These are phyloP conservation scores for Salix dunnii DNA, from an alignment of 345 rosid genomes.

Conservation along the genomic window DNA sequence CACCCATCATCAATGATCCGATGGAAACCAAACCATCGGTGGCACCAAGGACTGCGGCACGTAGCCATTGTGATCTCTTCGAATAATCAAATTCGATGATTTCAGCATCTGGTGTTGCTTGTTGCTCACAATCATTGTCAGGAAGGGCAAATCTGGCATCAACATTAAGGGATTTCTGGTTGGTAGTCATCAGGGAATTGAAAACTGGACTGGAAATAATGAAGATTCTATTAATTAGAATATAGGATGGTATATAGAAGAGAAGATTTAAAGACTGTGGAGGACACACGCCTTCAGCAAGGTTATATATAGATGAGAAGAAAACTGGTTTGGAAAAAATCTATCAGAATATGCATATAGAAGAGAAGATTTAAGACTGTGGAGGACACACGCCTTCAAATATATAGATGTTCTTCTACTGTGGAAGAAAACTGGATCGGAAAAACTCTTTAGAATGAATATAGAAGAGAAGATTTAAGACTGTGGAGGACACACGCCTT, in stretches of 20 bases:
- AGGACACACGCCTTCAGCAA: conserved; percentile 57
- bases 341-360: too few relatives aligned
- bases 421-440: not conserved
- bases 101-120: conserved; percentile 21
- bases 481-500: conserved; percentile 72
- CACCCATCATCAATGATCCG: conserved; percentile 84
- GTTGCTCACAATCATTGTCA: conserved; percentile 33
- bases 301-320: conserved; percentile 39
- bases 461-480: conserved; percentile 12
- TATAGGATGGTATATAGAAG: not conserved
- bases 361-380: too few relatives aligned
- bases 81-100: conserved; percentile 52
- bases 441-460: not conserved
- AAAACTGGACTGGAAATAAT: not conserved
- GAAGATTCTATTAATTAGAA: not conserved
- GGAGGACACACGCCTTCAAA: too few relatives aligned
- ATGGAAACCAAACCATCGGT: conserved; percentile 89
- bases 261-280: conserved; percentile 39
- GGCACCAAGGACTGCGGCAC: conserved; percentile 93
- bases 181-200: conserved; percentile 23
- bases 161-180: conserved; percentile 24
- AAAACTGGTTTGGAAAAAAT: too few relatives aligned
- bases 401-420: too few relatives aligned
- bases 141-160: conserved; percentile 31
- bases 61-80: conserved; percentile 85